Evolutionary conservation across 352 stramenopile species (phyloP), one percentile per base, ranked within the genome.

Genomic region (Phytophthora idaei): DNA sequence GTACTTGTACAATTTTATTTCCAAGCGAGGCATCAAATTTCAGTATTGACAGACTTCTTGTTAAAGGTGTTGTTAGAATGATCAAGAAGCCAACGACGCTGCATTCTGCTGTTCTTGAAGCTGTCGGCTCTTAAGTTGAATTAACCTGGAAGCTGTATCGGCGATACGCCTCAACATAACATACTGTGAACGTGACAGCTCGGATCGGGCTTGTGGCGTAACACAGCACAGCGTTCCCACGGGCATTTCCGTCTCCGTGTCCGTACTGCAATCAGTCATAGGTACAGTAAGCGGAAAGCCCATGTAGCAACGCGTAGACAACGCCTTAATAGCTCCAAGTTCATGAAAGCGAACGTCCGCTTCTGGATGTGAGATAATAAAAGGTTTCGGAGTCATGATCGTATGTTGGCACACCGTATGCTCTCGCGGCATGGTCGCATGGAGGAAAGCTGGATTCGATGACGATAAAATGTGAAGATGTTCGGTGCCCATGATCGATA

Each of bases 191-290:
- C 57, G 62, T 14, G 57, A 66, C 21, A 78, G 37, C 17, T 78
- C 66, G 7, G 52, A 32, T 1, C 56, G 70, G 15, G 66, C 34
- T 42, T 62, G 36, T 3, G 32, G 49, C 21, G 57, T 57, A 25
- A 78, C 36, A 21, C 70, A 78, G 37, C 73, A 81, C 10, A 81
- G 37, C 5, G 61, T 73, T 5, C 61, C 73, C n/a, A 78, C 48
- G n/a, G 51, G 3, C 37, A 68, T 52, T 51, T 61, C 31, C 9
- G 45, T 62, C 44, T 58, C 21, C 14, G 12, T 41, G 27, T 25
- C 31, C 7, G 32, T 34, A 4, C 21, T 45, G 27, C 41, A 1
- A 15, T 57, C 42, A 14, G 6, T 32, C 5, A 32, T 54, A 3
- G 59, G 44, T 1, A 64, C 51, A 0, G 70, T 46, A 17, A 90